Base-by-base conservation (phyloP, 495 filamentous ascomycete genomes). In the Xylaria longipes region DNA sequence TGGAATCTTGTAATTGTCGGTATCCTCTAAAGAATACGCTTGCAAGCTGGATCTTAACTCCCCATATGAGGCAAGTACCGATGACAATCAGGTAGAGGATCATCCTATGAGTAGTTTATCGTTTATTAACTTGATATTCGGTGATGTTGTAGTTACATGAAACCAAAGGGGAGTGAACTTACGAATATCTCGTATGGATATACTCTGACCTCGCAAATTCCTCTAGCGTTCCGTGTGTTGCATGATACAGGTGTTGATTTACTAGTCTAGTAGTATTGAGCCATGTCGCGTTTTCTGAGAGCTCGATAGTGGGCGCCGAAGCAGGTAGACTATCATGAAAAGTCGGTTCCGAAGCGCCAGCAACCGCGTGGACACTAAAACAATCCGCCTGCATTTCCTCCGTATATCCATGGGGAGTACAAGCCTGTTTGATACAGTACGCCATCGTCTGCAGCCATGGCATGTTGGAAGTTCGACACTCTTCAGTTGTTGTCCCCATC, bases 401-500 rank as follows among this genome's bases (percentile, higher is more conserved):
- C 20, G 66, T 45, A 20, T 69, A 69, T 5, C 66, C 66, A 33
- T 60, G 25, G 25, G 48, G 29, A 43, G 52, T 35, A 60, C 66
- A 69, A 15, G 20, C 39, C 27, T 69, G 52, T 22, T 60, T 39
- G 45, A 69, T 69, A 69, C 66, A 69, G 48, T 69, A 69, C 4
- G 66, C 66, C 66, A 69, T 69, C 17, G 66, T 31, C 41, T 46
- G 66, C 43, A 69, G 54, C 52, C 56, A 69, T n/a, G 66, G 66
- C 27, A 17, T 60, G n/a, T 69, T 60, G 9, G 54, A 69, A 25
- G 66, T 33, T 60, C 66, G 66, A 31, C 66, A 69, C 14, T 69
- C 54, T 6, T 69, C 66, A n/a, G 35, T 69, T 20, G 66, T 69
- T n/a, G 12, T 60, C 20, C 52, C 52, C 66, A 60, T 69, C 66